These are phyloP conservation scores for Cucurbita maxima DNA, from an alignment of 306 rosid species.

Conservation along the genomic window DNA sequence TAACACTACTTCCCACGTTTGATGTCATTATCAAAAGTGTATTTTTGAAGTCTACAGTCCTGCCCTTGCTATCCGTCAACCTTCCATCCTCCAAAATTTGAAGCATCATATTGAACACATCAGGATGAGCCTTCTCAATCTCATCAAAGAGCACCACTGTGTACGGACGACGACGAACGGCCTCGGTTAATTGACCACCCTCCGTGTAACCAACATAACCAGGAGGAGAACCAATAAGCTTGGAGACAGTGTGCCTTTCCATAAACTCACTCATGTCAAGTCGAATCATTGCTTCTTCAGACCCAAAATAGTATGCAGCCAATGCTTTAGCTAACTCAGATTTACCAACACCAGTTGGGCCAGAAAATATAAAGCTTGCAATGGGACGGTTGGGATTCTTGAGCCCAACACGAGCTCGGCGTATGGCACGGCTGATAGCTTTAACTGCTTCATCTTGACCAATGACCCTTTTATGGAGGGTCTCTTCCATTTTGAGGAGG, in stretches of 20 bases:
- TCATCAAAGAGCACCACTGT: slow-evolving; percentile 89
- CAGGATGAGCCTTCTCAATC: slow-evolving; percentile 97
- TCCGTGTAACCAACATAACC: slow-evolving; percentile 95
- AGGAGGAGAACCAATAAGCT: slow-evolving; percentile 93
- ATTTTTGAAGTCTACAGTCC: slow-evolving; percentile 93
- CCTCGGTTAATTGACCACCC: slow-evolving; percentile 96
- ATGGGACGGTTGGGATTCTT: slow-evolving; percentile 93
- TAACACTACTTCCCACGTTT: slow-evolving; percentile 90
- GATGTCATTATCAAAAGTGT: slow-evolving; percentile 94
- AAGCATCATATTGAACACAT: slow-evolving; percentile 96
- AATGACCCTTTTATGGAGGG: slow-evolving; percentile 68
- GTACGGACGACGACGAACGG: slow-evolving; percentile 90
- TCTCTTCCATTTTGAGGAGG: slow-evolving; percentile 95
- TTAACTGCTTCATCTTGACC: slow-evolving; percentile 94
- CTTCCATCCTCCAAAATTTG: slow-evolving; percentile 94
- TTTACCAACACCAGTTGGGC: slow-evolving; percentile 98
- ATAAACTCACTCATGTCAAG: slow-evolving; percentile 97
- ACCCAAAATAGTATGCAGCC: slow-evolving; percentile 91
- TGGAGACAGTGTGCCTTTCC: slow-evolving; percentile 93
- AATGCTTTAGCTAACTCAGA: slow-evolving; percentile 84
- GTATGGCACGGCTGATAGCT: slow-evolving; percentile 89
- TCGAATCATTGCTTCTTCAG: slow-evolving; percentile 93
- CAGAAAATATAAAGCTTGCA: slow-evolving; percentile 93
- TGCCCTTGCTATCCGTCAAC: slow-evolving; percentile 87
- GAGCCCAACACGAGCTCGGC: slow-evolving; percentile 88